These are phyloP conservation scores for Lophiotrema nucula DNA, from an alignment of 495 filamentous ascomycete genomes.

Conservation along the genomic window DNA sequence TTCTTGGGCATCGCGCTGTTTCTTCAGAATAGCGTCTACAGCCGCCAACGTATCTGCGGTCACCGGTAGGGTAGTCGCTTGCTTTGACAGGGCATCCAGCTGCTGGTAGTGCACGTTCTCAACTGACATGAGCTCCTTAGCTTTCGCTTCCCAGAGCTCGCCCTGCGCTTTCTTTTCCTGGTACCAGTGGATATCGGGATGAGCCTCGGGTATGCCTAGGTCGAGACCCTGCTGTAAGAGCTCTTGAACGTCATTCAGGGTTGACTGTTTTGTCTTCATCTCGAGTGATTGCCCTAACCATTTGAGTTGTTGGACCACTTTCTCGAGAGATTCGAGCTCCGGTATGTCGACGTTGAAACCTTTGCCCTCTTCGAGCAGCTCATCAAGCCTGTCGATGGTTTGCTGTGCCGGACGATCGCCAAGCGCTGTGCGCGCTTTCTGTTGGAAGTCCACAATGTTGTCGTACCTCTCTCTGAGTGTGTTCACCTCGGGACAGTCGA, in stretches of 20 bases:
- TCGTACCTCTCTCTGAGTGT: conserved; percentile 83
- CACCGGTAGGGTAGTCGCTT: conserved; percentile 75
- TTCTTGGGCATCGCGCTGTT: conserved; percentile 90
- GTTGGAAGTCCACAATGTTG: conserved; percentile 82
- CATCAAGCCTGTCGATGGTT: conserved; percentile 74
- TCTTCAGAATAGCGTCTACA: conserved; percentile 90
- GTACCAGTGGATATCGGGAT: conserved; percentile 73
- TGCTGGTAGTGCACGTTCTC: conserved; percentile 91
- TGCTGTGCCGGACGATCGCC: conserved; percentile 53
- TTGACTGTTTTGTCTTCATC: conserved; percentile 59
- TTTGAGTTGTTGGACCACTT: conserved; percentile 76
- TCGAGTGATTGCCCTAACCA: conserved; percentile 66
- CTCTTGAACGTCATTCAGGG: conserved; percentile 72
- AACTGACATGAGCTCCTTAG: conserved; percentile 85
- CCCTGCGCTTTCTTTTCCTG: conserved; percentile 72
- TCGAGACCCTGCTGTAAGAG: conserved; percentile 73
- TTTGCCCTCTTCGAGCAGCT: conserved; percentile 81
- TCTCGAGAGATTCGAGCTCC: conserved; percentile 81
- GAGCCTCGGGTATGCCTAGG: conserved; percentile 70
- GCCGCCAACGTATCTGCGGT: conserved; percentile 73
- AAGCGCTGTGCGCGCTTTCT: conserved; percentile 68
- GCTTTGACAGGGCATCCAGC: conserved; percentile 81
- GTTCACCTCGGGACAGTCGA: conserved; percentile 91
- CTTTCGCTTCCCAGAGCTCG: conserved; percentile 88
- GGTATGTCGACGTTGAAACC: conserved; percentile 93